phyloP scores from a whole-genome alignment of 164 flowering plant genomes.

The Macadamia integrifolia region DNA sequence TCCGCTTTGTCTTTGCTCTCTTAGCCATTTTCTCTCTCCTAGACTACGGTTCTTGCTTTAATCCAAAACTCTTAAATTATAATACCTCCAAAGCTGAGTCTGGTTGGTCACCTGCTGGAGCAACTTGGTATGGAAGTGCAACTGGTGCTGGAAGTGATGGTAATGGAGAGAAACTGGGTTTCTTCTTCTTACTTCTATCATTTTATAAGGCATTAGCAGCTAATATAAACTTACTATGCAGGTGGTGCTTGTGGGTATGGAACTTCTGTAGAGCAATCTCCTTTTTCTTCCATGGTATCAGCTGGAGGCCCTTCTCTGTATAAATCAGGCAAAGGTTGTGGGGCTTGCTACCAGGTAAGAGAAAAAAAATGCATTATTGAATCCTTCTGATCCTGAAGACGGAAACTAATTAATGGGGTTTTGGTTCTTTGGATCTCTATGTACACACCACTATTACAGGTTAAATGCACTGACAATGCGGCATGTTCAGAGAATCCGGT shows the following conservation, averaged over 20 bases:
- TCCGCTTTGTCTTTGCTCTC: neutral
- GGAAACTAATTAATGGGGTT: too few species aligned
- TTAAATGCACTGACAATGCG: constrained; percentile 37
- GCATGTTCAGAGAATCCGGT: constrained; percentile 30
- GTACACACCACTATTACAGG: constrained; percentile 18
- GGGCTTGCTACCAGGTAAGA: constrained; percentile 55
- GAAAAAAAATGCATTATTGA: neutral
- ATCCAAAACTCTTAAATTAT: constrained; percentile 11
- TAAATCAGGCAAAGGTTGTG: constrained; percentile 49
- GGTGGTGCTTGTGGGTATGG: constrained; percentile 74
- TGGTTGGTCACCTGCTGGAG: constrained; percentile 43
- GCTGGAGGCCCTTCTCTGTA: constrained; percentile 50
- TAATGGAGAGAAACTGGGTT: constrained; percentile 5
- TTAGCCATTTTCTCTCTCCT: constrained; percentile 9
- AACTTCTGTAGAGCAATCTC: constrained; percentile 31
- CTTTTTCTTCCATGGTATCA: constrained; percentile 40
- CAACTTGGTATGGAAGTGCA: constrained; percentile 58
- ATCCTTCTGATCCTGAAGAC: neutral
- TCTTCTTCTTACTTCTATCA: too few species aligned
- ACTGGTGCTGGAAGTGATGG: constrained; percentile 47
- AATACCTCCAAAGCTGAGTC: constrained; percentile 14
- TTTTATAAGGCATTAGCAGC: neutral
- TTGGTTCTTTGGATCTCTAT: neutral
- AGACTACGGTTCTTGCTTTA: constrained; percentile 14
- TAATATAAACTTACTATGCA: neutral